Percentiles rank a stretch among this genome's conserved stretches.
Evolutionary conservation across 1,284 basidiomycete species (phyloP).

Genomic region (Exobasidium cylindrosporum): DNA sequence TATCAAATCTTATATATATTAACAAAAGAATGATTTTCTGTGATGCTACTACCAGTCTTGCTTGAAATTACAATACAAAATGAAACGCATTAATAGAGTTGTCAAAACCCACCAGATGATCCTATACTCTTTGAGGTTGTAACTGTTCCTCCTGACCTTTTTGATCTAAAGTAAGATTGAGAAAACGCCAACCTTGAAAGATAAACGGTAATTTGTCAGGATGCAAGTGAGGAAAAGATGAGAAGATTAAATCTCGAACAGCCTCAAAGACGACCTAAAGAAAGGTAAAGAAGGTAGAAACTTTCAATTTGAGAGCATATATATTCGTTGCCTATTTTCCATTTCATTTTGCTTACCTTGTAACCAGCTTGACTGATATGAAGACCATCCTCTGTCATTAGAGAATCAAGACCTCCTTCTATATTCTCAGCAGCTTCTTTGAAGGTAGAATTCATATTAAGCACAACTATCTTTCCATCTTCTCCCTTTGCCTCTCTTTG

Average conservation of each 20-base stretch:
- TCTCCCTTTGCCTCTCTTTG: constrained; percentile 1
- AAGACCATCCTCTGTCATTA: background rate
- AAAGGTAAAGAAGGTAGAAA: background rate
- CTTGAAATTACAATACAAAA: no score
- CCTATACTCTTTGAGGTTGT: background rate
- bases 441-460: constrained; percentile 4
- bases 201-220: constrained; percentile 3
- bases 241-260: background rate
- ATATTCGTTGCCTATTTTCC: no score
- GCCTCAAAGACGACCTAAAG: constrained; percentile 10
- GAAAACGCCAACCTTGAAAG: background rate
- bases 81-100: no score
- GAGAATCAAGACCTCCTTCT: background rate
- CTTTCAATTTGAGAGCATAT: no score
- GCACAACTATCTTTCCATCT: background rate
- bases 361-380: constrained; percentile 3
- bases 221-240: background rate
- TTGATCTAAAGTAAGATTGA: constrained; percentile 4
- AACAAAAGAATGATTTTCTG: no score
- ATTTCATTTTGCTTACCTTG: background rate
- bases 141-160: constrained; percentile 2
- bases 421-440: background rate
- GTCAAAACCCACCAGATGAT: no score
- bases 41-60: no score
- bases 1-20: no score